Evolutionary conservation across 768 basidiomycete genomes (phyloP).

Genomic region (Infundibulicybe gibba): DNA sequence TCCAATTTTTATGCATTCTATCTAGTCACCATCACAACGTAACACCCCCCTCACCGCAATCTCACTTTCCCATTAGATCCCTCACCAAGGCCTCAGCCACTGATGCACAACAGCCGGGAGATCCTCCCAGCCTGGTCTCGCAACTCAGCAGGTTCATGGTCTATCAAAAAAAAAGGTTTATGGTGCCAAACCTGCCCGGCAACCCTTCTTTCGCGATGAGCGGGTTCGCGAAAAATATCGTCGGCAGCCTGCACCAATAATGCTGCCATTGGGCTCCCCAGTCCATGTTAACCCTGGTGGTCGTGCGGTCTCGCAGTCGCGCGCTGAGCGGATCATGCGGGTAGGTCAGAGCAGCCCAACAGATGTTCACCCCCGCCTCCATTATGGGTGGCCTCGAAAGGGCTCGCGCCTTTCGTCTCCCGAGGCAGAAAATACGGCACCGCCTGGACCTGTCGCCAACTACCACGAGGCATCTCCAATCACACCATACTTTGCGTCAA

Average conservation of each 20-base stretch:
- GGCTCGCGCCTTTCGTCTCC: slow-evolving; percentile 33
- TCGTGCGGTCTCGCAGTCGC: slow-evolving; percentile 27
- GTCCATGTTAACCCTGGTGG: slow-evolving; percentile 21
- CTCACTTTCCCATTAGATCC: slow-evolving; percentile 31
- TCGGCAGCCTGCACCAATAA: slow-evolving; percentile 19
- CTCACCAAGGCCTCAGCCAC: slow-evolving; percentile 13
- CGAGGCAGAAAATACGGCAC: slow-evolving; percentile 23
- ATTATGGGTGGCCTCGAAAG: slow-evolving; percentile 21
- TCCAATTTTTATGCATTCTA: slow-evolving; percentile 8
- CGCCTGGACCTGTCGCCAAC: slow-evolving; percentile 10
- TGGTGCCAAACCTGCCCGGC: slow-evolving; percentile 42
- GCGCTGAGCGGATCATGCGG: slow-evolving; percentile 28
- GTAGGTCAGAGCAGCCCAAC: slow-evolving; percentile 29
- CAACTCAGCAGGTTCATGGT: slow-evolving; percentile 64
- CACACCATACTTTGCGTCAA: neutral
- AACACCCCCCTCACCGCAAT: slow-evolving; percentile 24
- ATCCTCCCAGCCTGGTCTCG: slow-evolving; percentile 50
- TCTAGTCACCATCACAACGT: slow-evolving; percentile 10
- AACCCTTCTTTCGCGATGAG: slow-evolving; percentile 55
- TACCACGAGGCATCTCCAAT: neutral
- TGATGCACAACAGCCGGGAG: slow-evolving; percentile 14
- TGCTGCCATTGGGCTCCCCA: slow-evolving; percentile 16
- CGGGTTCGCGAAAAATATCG: slow-evolving; percentile 27
- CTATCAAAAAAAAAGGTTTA: slow-evolving; percentile 70
- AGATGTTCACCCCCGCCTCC: slow-evolving; percentile 25